A percentile compares a stretch with the other conserved stretches of the same genome.
phyloP scores from a whole-genome alignment of 2,329 filamentous ascomycete genomes.

The Blastomyces gilchristii region DNA sequence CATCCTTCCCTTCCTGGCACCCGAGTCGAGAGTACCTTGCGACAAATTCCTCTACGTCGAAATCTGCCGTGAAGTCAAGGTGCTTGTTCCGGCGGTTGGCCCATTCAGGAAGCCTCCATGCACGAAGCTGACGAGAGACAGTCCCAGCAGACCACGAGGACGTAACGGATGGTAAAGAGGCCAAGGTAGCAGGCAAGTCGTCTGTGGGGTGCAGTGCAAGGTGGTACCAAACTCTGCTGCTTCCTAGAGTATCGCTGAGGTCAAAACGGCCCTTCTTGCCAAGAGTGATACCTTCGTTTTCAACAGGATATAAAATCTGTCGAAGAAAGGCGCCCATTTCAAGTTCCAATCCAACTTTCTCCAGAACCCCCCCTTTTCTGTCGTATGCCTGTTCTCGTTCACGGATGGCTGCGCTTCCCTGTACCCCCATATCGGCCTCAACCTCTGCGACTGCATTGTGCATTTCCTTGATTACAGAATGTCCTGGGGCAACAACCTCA shows the following conservation, averaged over 20 bases:
- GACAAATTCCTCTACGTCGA: constrained; percentile 85
- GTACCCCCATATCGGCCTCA: constrained; percentile 68
- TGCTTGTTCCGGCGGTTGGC: constrained; percentile 83
- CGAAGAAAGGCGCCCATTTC: constrained; percentile 76
- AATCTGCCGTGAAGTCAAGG: constrained; percentile 93
- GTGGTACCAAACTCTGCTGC: constrained; percentile 92
- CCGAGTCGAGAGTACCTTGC: constrained; percentile 73
- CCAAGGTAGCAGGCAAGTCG: constrained; percentile 63
- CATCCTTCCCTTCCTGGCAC: constrained; percentile 81
- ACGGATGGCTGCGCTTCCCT: constrained; percentile 53
- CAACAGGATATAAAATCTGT: constrained; percentile 67
- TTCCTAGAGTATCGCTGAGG: constrained; percentile 60
- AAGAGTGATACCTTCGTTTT: constrained; percentile 67
- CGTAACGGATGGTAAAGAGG: constrained; percentile 60
- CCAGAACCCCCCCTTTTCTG: constrained; percentile 69
- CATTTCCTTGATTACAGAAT: constrained; percentile 80
- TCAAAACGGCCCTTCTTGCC: constrained; percentile 72
- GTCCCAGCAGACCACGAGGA: constrained; percentile 87
- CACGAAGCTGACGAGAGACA: constrained; percentile 82
- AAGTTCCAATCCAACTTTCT: constrained; percentile 73
- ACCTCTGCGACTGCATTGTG: constrained; percentile 66
- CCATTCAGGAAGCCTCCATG: constrained; percentile 94
- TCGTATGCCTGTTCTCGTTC: constrained; percentile 72
- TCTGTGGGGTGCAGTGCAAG: constrained; percentile 86
- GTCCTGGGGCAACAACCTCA: constrained; percentile 60